Evolutionary conservation across 2,329 filamentous ascomycete species (phyloP).

Genomic region (Graphilbum fragrans): DNA sequence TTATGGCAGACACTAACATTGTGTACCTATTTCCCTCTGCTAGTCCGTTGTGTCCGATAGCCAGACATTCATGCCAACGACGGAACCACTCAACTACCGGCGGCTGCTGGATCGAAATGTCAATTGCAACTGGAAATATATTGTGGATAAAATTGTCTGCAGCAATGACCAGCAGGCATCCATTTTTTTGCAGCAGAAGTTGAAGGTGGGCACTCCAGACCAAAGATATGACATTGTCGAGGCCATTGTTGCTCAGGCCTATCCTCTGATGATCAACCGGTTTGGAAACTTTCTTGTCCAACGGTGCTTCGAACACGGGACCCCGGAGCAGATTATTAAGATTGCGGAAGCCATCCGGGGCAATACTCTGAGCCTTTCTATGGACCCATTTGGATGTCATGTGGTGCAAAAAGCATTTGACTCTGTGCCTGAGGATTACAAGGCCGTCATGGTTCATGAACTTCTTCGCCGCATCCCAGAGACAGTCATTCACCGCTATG

Average conservation of each 20-base stretch:
- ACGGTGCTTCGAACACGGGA: constrained; percentile 97
- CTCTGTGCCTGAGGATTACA: constrained; percentile 93
- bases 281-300: constrained; percentile 98
- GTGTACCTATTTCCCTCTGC: no score
- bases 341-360: constrained; percentile 92
- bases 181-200: constrained; percentile 97
- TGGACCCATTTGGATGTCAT: constrained; percentile 98
- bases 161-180: constrained; percentile 99
- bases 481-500: constrained; percentile 96
- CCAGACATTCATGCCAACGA: constrained; percentile 72
- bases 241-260: constrained; percentile 88
- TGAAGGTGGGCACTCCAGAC: constrained; percentile 88
- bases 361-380: constrained; percentile 86
- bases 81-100: constrained; percentile 92
- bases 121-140: constrained; percentile 98
- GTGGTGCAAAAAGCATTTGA: constrained; percentile 99
- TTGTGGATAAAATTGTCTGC: constrained; percentile 98
- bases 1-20: no score
- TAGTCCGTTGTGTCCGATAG: constrained; percentile 40
- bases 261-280: constrained; percentile 93
- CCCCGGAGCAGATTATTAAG: constrained; percentile 82
- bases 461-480: constrained; percentile 89
- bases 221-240: constrained; percentile 98
- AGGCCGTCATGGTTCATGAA: constrained; percentile 98
- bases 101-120: constrained; percentile 90